A percentile compares a stretch with the other conserved stretches of the same genome.
Conservation (phyloP, 2,329 filamentous ascomycete genomes). For the Xylaria sp. region DNA sequence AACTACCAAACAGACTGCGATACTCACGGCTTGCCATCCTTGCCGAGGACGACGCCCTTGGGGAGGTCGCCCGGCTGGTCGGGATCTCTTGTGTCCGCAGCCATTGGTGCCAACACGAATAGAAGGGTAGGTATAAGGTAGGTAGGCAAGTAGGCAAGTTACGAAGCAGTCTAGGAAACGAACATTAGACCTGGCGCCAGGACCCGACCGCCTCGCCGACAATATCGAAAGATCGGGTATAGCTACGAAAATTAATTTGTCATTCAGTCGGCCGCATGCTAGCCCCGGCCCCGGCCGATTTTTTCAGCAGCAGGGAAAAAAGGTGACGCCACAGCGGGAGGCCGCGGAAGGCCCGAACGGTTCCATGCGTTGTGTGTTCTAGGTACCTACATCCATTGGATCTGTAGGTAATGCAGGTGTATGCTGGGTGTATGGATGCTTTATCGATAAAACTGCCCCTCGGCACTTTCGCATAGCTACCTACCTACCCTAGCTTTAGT, state of each 20-base stretch:
- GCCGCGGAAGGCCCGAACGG: not conserved
- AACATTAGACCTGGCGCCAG: constrained; percentile 10
- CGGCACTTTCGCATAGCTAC: constrained; percentile 1
- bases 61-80: constrained; percentile 49
- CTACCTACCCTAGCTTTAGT: not conserved
- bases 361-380: too few species aligned
- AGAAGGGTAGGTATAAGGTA: too few species aligned
- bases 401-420: too few species aligned
- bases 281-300: constrained; percentile 19
- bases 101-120: constrained; percentile 35
- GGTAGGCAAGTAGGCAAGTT: too few species aligned
- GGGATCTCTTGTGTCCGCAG: constrained; percentile 41
- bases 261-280: constrained; percentile 25
- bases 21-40: constrained; percentile 82
- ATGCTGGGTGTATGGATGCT: too few species aligned
- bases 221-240: constrained; percentile 18
- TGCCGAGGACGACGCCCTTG: constrained; percentile 74
- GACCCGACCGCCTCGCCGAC: constrained; percentile 16
- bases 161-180: too few species aligned
- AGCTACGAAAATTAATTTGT: constrained; percentile 28
- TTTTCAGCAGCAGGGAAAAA: not conserved
- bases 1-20: not conserved
- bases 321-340: constrained; percentile 14
- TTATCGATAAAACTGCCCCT: not conserved
- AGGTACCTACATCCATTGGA: not conserved